These are phyloP conservation scores for Poa pratensis DNA, from an alignment of 176 grass and related monocot genomes.

Conservation along the genomic window DNA sequence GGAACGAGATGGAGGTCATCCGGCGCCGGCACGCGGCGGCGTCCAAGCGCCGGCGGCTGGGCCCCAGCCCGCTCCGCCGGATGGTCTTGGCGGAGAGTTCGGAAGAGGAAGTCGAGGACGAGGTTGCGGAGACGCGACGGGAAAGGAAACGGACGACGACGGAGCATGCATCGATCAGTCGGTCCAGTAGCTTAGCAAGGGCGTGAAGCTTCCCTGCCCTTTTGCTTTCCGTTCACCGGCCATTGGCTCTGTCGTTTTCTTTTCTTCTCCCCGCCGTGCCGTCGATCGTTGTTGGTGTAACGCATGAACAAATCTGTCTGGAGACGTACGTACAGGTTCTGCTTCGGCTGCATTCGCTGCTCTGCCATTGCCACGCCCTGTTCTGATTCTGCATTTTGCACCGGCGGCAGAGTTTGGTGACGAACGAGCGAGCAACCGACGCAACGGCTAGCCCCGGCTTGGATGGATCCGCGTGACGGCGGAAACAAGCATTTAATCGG, in stretches of 20 bases:
- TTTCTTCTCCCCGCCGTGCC: no score
- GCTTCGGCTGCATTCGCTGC: neutral
- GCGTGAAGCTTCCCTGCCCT: neutral
- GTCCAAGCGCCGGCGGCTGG: slow-evolving; percentile 69
- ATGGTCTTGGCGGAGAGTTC: slow-evolving; percentile 65
- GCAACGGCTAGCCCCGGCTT: slow-evolving; percentile 37
- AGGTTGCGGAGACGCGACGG: neutral
- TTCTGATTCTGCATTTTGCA: neutral
- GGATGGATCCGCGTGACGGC: neutral
- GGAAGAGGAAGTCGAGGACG: slow-evolving; percentile 22
- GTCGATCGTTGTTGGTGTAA: no score
- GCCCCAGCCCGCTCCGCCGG: slow-evolving; percentile 75
- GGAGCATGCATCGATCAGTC: neutral
- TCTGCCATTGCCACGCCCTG: neutral
- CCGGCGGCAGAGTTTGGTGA: no score
- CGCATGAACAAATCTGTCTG: no score
- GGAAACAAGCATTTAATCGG: neutral
- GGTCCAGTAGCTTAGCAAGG: slow-evolving; percentile 5
- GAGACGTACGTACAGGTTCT: neutral
- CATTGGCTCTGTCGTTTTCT: no score
- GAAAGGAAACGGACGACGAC: slow-evolving; percentile 12
- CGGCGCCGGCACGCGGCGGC: slow-evolving; percentile 71
- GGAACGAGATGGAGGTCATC: slow-evolving; percentile 92
- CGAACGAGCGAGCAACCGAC: neutral
- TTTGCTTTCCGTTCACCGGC: no score